Evolutionary conservation across 164 flowering plant species (phyloP).

Genomic region (Buxus sempervirens): DNA sequence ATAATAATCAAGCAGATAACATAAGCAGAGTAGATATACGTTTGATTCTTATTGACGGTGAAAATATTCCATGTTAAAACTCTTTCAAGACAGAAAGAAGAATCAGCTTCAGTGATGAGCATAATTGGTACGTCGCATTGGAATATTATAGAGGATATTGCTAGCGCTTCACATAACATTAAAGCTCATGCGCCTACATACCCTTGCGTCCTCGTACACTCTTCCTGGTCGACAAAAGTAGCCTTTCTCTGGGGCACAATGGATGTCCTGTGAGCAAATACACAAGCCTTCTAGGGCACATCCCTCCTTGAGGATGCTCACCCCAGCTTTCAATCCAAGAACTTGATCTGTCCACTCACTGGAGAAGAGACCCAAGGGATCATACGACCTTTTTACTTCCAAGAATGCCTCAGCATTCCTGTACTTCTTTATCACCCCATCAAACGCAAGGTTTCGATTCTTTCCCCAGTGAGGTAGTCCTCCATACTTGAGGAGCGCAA

Average conservation of each 20-base stretch:
- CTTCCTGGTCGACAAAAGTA: slow-evolving; percentile 62
- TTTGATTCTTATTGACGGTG: no score
- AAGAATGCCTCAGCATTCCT: slow-evolving; percentile 36
- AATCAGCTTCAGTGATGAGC: no score
- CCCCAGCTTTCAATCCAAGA: slow-evolving; percentile 48
- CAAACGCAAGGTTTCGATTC: slow-evolving; percentile 64
- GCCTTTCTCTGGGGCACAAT: slow-evolving; percentile 66
- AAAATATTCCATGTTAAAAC: no score
- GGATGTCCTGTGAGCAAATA: slow-evolving; percentile 54
- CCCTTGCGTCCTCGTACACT: slow-evolving; percentile 58
- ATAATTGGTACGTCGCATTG: no score
- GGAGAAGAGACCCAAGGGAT: slow-evolving; percentile 64
- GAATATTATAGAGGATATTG: no score
- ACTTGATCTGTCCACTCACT: slow-evolving; percentile 77
- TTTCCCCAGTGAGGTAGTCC: slow-evolving; percentile 84
- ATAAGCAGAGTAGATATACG: no score
- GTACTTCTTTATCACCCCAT: slow-evolving; percentile 50
- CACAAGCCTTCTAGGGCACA: slow-evolving; percentile 85
- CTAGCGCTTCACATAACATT: no score
- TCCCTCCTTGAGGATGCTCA: slow-evolving; percentile 42
- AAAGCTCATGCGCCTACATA: slow-evolving; percentile 40
- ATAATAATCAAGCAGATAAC: no score
- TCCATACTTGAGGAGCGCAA: slow-evolving; percentile 61
- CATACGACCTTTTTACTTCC: slow-evolving; percentile 49
- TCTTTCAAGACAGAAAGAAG: no score